Conservation (phyloP, 129 eudicot genomes). For the Arctium lappa region DNA sequence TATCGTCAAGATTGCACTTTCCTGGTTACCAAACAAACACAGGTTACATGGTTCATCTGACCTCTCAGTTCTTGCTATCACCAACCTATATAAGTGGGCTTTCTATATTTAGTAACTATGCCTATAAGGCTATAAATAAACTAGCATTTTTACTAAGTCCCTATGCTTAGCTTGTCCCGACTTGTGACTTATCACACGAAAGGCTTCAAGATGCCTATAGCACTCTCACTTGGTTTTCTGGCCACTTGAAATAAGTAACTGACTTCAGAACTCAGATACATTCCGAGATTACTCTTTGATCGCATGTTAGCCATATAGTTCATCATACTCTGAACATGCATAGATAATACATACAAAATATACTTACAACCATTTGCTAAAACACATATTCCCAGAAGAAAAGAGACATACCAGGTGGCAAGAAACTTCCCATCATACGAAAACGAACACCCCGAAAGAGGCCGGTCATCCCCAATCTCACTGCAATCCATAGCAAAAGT, state of each 20-base stretch:
- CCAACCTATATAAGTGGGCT: neutral
- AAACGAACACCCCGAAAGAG: conserved; percentile 85
- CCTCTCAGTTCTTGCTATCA: neutral
- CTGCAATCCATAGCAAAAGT: conserved; percentile 57
- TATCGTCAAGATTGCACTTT: neutral
- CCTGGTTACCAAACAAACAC: neutral
- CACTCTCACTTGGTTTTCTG: no score
- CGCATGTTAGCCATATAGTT: neutral
- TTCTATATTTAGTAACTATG: neutral
- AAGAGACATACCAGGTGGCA: conserved; percentile 74
- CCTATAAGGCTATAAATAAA: neutral
- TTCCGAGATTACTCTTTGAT: neutral
- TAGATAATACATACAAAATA: neutral
- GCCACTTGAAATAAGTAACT: no score
- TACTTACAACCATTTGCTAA: neutral
- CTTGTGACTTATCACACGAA: no score
- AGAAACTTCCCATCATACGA: conserved; percentile 74
- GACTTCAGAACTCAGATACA: neutral
- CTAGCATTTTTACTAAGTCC: neutral
- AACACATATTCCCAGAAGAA: neutral
- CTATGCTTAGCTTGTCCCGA: neutral
- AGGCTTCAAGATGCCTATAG: no score
- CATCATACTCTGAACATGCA: neutral
- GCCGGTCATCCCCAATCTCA: conserved; percentile 90
- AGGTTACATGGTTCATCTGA: neutral